phyloP scores from a whole-genome alignment of 2,329 filamentous ascomycete species.

The Phoma herbarum region DNA sequence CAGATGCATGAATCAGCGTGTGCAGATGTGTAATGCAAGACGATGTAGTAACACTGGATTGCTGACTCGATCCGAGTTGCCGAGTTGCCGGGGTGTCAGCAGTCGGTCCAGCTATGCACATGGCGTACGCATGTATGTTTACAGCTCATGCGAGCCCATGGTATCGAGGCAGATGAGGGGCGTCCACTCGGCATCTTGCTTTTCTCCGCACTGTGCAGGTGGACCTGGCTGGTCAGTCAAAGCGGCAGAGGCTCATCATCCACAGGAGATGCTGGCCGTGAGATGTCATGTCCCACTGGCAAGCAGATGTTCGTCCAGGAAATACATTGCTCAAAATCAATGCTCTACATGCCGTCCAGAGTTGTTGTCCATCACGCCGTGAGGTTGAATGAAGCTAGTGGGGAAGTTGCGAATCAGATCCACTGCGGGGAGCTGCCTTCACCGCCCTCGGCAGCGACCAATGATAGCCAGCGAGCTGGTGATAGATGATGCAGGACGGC shows the following conservation, averaged over 20 bases:
- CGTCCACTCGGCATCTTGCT: background rate
- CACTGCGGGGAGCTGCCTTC: conserved; percentile 20
- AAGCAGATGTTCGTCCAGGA: too few species aligned
- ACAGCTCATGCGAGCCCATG: background rate
- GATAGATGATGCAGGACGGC: conserved; percentile 14
- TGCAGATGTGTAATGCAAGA: too few species aligned
- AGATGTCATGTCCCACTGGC: too few species aligned
- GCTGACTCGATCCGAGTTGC: background rate
- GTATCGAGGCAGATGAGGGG: background rate
- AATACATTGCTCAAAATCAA: too few species aligned
- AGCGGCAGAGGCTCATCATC: background rate
- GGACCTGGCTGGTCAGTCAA: background rate
- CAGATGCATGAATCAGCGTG: too few species aligned
- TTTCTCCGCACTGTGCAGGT: background rate
- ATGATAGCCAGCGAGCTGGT: conserved; percentile 5
- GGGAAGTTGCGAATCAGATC: conserved; percentile 1
- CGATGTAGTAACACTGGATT: too few species aligned
- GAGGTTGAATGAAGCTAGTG: background rate
- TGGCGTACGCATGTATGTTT: background rate
- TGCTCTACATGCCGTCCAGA: background rate
- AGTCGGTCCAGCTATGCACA: background rate
- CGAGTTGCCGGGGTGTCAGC: background rate
- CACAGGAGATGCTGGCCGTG: background rate
- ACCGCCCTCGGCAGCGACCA: conserved; percentile 15
- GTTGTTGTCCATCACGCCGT: background rate